Evolutionary conservation across 176 grass and related monocot genomes (phyloP), one percentile per base, ranked within the genome.

Genomic region (Zizania latifolia): DNA sequence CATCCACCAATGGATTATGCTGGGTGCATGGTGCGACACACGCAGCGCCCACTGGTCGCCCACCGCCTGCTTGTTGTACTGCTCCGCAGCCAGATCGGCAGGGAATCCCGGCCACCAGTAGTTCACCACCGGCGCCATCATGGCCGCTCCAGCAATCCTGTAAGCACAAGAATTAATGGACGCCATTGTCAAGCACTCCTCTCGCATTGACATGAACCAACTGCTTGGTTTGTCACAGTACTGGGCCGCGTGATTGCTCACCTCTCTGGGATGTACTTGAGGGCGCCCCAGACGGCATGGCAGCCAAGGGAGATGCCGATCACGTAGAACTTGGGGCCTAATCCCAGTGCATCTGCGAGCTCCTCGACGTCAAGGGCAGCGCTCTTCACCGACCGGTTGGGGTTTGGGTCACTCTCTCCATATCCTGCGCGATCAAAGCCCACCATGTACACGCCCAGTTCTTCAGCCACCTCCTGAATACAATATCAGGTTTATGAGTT

Each of bases 1-100:
- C 87, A 94, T 90, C 91, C 91, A 94, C 91, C 91, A 94, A 45
- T 90, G 91, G 27, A 94, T 88, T 39, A 94, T 59, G 60, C 88
- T 83, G 0, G 91, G 91, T 2, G 84, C 64, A 5, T 94, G 80
- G 69, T 90, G 89, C 27, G 87, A 85, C 37, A 94, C 81, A 0
- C 91, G 84, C 46, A 87, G 75, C 9, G 91, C 84, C 91, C 91
- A 94, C 51, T 88, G 84, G 72, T 94, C 91, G 1, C 87, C 91
- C 0, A 67, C 64, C 76, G 86, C 84, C 68, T 90, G 91, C 54
- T 74, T 83, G 57, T 22, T 75, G 70, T 90, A 90, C 56, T 57
- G 84, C 62, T 82, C 84, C 2, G 67, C 45, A 2, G 85, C 40
- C 0, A 94, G 78, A 5, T 90, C 75, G 0, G 58, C 33, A 0